Evolutionary conservation across 345 rosid genomes (phyloP).

Genomic region (Citrus reticulata): DNA sequence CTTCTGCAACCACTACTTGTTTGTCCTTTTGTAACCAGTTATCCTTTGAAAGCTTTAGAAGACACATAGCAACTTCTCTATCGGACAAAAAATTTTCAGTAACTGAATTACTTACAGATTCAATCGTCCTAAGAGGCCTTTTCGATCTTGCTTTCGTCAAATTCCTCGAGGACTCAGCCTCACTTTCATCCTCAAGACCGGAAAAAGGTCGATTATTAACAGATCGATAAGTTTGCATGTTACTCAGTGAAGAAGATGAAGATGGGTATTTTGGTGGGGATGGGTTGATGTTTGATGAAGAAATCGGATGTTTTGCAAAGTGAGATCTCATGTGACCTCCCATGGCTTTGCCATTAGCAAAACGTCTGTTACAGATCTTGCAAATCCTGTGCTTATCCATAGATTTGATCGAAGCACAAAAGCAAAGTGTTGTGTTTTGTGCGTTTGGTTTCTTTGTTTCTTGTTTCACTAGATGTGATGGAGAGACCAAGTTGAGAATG

Average conservation of each 20-base stretch:
- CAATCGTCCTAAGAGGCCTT: constrained; percentile 12
- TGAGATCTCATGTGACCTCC: constrained; percentile 78
- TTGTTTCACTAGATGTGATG: not conserved
- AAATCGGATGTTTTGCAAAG: constrained; percentile 38
- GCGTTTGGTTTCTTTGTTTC: not conserved
- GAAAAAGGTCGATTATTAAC: constrained; percentile 14
- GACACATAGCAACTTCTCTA: constrained; percentile 35
- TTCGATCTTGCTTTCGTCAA: constrained; percentile 26
- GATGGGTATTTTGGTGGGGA: not conserved
- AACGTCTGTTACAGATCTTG: constrained; percentile 50
- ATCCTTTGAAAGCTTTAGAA: constrained; percentile 39
- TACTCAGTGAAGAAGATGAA: constrained; percentile 20
- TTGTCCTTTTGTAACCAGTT: constrained; percentile 26
- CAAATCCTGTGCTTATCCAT: constrained; percentile 38
- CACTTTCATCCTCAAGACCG: constrained; percentile 20
- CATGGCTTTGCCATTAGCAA: constrained; percentile 64
- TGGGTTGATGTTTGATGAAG: constrained; percentile 20
- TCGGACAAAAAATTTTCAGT: constrained; percentile 12
- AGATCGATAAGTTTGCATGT: constrained; percentile 19
- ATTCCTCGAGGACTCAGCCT: constrained; percentile 18
- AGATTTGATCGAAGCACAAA: not conserved
- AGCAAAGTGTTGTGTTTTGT: not conserved
- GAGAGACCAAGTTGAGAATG: constrained; percentile 8
- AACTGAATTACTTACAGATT: constrained; percentile 30
- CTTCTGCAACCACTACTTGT: not conserved